Evolutionary conservation across 2,329 filamentous ascomycete species (phyloP), one percentile per base, ranked within the genome.

Genomic region (Coniochaeta sp.): DNA sequence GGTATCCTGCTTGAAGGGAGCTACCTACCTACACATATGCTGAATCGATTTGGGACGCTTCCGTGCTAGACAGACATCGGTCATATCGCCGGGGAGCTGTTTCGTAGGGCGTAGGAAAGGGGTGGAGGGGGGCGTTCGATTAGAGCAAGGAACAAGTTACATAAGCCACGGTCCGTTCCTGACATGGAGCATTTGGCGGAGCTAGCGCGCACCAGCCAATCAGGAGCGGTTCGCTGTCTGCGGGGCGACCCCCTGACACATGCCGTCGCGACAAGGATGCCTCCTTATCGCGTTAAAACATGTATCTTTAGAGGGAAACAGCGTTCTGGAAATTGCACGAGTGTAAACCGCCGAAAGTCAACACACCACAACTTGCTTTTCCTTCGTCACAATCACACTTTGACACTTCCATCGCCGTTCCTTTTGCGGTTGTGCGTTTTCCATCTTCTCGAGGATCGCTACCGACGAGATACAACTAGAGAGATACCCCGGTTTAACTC

Each of bases 221-320:
- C 16, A 49, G 47, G 9, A 26, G 5, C 10, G 4, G n/a, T 4
- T n/a, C 26, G 12, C 1, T 8, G 38, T 42, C 45, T 47, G 45
- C 30, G 45, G 45, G 45, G 9, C 3, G 3, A 20, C 22, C 6
- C 45, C 45, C 45, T 30, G 61, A 65, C 65, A 66, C 61, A 65
- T 63, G 59, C 58, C 53, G 59, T 64, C 61, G 63, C 63, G 62
- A 67, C 63, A 64, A 56, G 65, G 62, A 59, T 53, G 53, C 20
- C 14, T 20, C 33, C 35, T 32, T 12, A 46, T 49, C 49, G 52
- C 49, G 52, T 49, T n/a, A 3, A 42, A 42, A 24, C 38, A 26
- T 42, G 18, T 3, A 4, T 14, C 10, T 14, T n/a, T 24, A 14
- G 18, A 22, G 38, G 22, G 33, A 38, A 42, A 42, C 38, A 42